These are phyloP conservation scores for Brassica incana DNA, from an alignment of 345 rosid species.

Conservation along the genomic window DNA sequence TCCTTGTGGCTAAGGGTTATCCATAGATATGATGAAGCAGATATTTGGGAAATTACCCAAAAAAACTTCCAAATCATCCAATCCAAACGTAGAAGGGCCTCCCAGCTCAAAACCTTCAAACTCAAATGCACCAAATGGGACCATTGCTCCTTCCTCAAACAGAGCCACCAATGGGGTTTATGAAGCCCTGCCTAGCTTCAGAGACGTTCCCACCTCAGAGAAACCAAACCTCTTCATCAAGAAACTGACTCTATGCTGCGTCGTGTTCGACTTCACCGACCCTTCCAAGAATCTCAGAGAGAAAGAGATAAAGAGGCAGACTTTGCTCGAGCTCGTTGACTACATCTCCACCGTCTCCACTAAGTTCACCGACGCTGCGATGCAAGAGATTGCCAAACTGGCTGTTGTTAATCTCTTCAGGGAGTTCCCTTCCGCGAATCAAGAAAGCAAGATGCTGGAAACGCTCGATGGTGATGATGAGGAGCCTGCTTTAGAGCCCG, in stretches of 20 bases:
- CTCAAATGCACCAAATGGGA: conserved; percentile 53
- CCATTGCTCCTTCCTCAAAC: conserved; percentile 34
- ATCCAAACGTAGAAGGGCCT: conserved; percentile 43
- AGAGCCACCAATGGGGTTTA: conserved; percentile 45
- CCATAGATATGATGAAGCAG: conserved; percentile 68
- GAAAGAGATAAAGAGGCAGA: conserved; percentile 80
- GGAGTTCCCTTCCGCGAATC: conserved; percentile 47
- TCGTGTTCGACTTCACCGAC: conserved; percentile 67
- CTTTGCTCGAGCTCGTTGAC: conserved; percentile 73
- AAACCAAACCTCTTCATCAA: conserved; percentile 63
- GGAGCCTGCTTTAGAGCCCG: conserved; percentile 55
- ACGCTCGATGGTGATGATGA: conserved; percentile 61
- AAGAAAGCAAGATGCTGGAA: conserved; percentile 47
- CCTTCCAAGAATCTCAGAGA: conserved; percentile 64
- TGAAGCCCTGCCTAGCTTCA: conserved; percentile 68
- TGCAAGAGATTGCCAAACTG: conserved; percentile 58
- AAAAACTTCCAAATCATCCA: conserved; percentile 69
- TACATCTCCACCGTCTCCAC: conserved; percentile 51
- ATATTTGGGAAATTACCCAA: conserved; percentile 70
- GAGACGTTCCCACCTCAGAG: conserved; percentile 64
- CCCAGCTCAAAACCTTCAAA: conserved; percentile 41
- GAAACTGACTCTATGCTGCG: conserved; percentile 65
- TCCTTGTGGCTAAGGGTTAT: conserved; percentile 16
- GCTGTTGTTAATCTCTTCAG: conserved; percentile 59
- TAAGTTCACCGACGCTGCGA: conserved; percentile 56